Conservation (phyloP, 2,329 filamentous ascomycete genomes). For the Diaporthe destruens region DNA sequence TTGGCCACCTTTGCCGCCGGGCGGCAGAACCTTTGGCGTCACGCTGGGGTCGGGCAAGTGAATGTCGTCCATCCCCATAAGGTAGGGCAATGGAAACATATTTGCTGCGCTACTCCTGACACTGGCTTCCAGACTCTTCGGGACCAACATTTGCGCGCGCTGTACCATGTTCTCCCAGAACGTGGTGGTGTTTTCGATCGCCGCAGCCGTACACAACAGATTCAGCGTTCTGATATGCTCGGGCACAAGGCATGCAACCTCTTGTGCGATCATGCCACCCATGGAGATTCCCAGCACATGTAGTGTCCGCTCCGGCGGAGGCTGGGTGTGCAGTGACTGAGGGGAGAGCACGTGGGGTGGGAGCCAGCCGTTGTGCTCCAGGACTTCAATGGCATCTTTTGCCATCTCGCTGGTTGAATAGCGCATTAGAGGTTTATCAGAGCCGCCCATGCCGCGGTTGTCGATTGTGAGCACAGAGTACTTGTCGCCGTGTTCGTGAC, state of each 20-base stretch:
- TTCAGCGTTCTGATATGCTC: conserved; percentile 66
- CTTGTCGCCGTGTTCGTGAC: conserved; percentile 73
- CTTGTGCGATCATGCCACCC: conserved; percentile 94
- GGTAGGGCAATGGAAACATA: conserved; percentile 75
- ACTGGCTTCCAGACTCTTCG: conserved; percentile 76
- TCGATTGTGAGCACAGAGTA: conserved; percentile 85
- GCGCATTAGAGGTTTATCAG: conserved; percentile 79
- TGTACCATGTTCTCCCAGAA: conserved; percentile 74
- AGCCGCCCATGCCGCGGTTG: conserved; percentile 86
- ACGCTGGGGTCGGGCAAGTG: conserved; percentile 58
- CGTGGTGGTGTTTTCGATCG: conserved; percentile 71
- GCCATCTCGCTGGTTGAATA: conserved; percentile 92
- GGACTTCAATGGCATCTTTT: conserved; percentile 77
- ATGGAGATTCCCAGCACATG: conserved; percentile 85
- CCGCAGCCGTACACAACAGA: conserved; percentile 72
- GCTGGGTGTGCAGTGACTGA: conserved; percentile 40
- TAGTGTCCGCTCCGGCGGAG: conserved; percentile 54
- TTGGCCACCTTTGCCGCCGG: conserved; percentile 43
- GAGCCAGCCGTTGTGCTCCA: conserved; percentile 78
- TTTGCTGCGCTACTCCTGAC: conserved; percentile 74
- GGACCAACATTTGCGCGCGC: conserved; percentile 70
- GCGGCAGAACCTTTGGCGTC: conserved; percentile 55
- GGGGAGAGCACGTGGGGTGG: conserved; percentile 40
- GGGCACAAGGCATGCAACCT: conserved; percentile 72
- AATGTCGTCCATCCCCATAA: conserved; percentile 71